Percentiles rank a stretch among this genome's conserved stretches.
Evolutionary conservation across 139 green algal species (phyloP).

Genomic region (Yamagishiella unicocca): DNA sequence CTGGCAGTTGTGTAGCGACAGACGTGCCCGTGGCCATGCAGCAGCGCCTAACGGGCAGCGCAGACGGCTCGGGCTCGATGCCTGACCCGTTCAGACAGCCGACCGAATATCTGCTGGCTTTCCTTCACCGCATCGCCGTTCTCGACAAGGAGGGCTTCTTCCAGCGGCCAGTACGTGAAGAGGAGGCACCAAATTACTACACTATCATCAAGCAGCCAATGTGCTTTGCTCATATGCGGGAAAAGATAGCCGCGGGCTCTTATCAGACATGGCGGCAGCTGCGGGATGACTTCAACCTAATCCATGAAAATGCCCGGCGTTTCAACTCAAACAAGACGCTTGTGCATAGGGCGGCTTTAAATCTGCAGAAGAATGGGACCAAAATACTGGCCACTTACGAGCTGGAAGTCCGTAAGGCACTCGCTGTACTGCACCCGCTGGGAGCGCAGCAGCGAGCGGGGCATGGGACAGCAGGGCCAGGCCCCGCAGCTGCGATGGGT

Average conservation of each 20-base stretch:
- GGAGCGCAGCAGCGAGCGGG: not conserved
- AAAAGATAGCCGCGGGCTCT: slow-evolving; percentile 53
- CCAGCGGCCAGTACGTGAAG: slow-evolving; percentile 55
- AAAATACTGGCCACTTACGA: slow-evolving; percentile 63
- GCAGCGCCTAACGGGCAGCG: not conserved
- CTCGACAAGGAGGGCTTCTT: slow-evolving; percentile 60
- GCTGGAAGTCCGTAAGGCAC: slow-evolving; percentile 60
- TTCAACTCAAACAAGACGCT: slow-evolving; percentile 69
- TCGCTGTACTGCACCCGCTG: slow-evolving; percentile 59
- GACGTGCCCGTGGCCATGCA: slow-evolving; percentile 2
- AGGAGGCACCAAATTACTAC: slow-evolving; percentile 63
- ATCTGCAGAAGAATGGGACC: slow-evolving; percentile 56
- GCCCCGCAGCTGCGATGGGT: not conserved
- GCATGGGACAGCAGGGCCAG: not conserved
- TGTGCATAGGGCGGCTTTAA: slow-evolving; percentile 64
- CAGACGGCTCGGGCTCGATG: not conserved
- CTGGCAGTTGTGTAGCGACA: not conserved
- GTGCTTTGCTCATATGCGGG: slow-evolving; percentile 65
- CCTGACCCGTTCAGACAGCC: not conserved
- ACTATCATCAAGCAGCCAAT: slow-evolving; percentile 69
- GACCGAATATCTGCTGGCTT: slow-evolving; percentile 31
- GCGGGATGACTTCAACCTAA: slow-evolving; percentile 53
- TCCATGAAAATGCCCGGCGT: slow-evolving; percentile 30
- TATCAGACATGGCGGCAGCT: slow-evolving; percentile 69
- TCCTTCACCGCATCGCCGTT: slow-evolving; percentile 16